A percentile compares a stretch with the other conserved stretches of the same genome.
Conservation (phyloP, 805 yeast genomes). For the Kockiozyma suomiensis region DNA sequence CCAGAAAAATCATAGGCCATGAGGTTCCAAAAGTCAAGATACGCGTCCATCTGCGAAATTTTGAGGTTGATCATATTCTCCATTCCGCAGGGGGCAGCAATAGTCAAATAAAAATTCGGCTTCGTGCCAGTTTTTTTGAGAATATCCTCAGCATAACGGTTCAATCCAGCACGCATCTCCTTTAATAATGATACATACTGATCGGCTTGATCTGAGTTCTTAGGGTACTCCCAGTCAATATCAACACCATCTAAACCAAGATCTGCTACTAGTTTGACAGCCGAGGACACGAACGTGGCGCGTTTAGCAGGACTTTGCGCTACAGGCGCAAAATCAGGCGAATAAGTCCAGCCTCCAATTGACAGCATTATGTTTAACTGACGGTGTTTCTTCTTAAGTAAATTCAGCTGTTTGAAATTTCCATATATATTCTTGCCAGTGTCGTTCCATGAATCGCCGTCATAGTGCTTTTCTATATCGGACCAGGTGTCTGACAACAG, state of each 20-base stretch:
- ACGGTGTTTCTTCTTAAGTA: slow-evolving; percentile 49
- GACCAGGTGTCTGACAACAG: slow-evolving; percentile 65
- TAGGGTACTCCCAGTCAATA: slow-evolving; percentile 93
- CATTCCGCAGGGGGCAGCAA: slow-evolving; percentile 75
- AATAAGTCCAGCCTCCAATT: slow-evolving; percentile 78
- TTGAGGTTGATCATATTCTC: slow-evolving; percentile 46
- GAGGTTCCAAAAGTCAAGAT: slow-evolving; percentile 73
- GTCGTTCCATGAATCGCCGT: slow-evolving; percentile 17
- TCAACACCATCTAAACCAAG: slow-evolving; percentile 85
- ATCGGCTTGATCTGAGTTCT: slow-evolving; percentile 49
- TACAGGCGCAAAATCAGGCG: slow-evolving; percentile 48
- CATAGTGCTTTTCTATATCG: slow-evolving; percentile 41
- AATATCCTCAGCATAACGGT: slow-evolving; percentile 43
- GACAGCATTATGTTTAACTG: slow-evolving; percentile 65
- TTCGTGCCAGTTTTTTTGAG: slow-evolving; percentile 23
- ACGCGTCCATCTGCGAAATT: slow-evolving; percentile 57
- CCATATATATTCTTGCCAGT: slow-evolving; percentile 45
- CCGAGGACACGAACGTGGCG: slow-evolving; percentile 53
- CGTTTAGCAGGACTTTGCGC: slow-evolving; percentile 46
- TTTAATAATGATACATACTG: slow-evolving; percentile 50
- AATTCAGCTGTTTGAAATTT: slow-evolving; percentile 52
- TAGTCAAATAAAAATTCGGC: slow-evolving; percentile 53
- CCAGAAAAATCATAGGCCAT: slow-evolving; percentile 94
- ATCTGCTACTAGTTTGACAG: slow-evolving; percentile 51
- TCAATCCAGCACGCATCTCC: slow-evolving; percentile 47